Evolutionary conservation across 768 basidiomycete species (phyloP).

Genomic region (Leccinum subtestaceum): DNA sequence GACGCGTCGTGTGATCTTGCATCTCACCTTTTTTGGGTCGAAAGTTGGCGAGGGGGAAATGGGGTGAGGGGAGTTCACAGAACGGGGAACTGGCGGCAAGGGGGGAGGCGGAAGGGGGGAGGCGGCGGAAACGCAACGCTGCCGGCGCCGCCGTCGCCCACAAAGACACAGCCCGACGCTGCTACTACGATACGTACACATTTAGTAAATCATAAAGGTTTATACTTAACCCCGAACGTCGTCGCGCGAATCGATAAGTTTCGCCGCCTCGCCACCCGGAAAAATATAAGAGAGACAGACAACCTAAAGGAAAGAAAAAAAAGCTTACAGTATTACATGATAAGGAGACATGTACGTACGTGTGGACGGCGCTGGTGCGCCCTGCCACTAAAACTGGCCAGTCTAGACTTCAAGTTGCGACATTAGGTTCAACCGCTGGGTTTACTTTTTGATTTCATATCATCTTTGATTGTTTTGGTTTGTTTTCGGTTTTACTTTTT

Average conservation of each 20-base stretch:
- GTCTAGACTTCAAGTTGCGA: background rate
- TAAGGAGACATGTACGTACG: background rate
- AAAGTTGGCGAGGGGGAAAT: background rate
- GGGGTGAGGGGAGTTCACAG: background rate
- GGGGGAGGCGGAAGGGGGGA: background rate
- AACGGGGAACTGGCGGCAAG: background rate
- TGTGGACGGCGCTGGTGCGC: background rate
- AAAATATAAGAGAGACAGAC: background rate
- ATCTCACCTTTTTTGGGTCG: background rate
- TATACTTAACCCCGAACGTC: background rate
- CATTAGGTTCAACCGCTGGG: background rate
- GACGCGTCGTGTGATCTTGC: background rate
- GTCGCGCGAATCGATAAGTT: background rate
- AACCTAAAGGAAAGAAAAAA: background rate
- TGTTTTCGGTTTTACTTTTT: background rate
- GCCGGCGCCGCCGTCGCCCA: background rate
- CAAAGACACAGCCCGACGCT: background rate
- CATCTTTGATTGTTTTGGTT: background rate
- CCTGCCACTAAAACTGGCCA: background rate
- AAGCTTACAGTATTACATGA: background rate
- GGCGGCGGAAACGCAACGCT: background rate
- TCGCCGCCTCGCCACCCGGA: background rate
- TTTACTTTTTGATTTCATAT: background rate
- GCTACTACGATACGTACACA: background rate
- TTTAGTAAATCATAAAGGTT: background rate